Evolutionary conservation across 2,329 filamentous ascomycete species (phyloP).

Genomic region (Fusarium torreyae): DNA sequence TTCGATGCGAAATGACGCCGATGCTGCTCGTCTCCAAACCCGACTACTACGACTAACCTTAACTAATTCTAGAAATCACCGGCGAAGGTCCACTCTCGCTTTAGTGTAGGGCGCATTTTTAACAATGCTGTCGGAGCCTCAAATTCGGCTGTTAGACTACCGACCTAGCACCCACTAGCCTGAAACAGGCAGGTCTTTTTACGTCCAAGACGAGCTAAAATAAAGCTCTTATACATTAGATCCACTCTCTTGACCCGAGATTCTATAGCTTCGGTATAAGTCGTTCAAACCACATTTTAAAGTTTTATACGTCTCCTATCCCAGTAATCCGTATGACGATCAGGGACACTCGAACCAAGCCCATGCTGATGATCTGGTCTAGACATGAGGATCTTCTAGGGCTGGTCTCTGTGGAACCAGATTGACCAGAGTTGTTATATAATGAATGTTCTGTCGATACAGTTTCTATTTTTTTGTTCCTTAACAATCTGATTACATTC

Average conservation of each 20-base stretch:
- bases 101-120: not conserved
- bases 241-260: not conserved
- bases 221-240: not conserved
- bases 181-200: not conserved
- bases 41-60: no score
- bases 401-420: no score
- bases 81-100: not conserved
- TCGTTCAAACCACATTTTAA: not conserved
- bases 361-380: no score
- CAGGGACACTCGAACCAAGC: not conserved
- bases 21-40: no score
- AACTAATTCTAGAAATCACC: not conserved
- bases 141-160: not conserved
- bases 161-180: not conserved
- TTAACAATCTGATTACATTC: not conserved
- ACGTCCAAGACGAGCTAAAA: not conserved
- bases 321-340: not conserved
- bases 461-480: not conserved
- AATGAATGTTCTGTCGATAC: not conserved
- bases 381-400: no score
- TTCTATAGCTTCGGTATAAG: not conserved
- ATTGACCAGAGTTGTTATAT: not conserved
- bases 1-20: no score
- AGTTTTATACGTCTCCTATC: not conserved
- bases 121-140: not conserved